Base-by-base conservation (phyloP, 1,139 yeast species). In the Geotrichum australiense region DNA sequence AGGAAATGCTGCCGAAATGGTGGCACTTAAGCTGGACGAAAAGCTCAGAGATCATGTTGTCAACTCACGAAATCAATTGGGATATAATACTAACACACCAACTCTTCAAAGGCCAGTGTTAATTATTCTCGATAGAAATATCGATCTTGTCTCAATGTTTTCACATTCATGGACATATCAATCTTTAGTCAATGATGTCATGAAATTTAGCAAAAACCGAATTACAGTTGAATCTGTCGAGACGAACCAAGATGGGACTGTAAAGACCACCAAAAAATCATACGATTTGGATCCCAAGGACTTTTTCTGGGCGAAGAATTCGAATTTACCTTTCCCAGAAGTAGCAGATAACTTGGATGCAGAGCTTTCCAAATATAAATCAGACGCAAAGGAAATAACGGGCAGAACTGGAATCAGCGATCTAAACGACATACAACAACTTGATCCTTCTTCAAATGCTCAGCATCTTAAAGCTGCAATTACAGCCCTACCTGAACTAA, bases 111-210 rank as follows among this genome's bases (percentile, higher is more conserved):
- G 95, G 48, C 77, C 85, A 3, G 96, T 91, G 12, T 69, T 91
- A 54, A 71, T 93, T 28, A 65, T 91, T 41, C 66, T 89, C 46
- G 99, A 91, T 62, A 74, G 99, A 59, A 85, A 83, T 55, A 72
- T 91, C 47, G 97, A 93, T 62, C 69, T 93, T 49, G 80, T 91
- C 2, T 81, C 95, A 21, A 89, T 91, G 97, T 80, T 93, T 60
- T 76, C 93, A 1, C 99, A 91, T 62, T 86, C 96, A 5, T 89
- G 98, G 97, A 87, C 94, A 41, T 91, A 91, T 60, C 96, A 91
- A 65, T 87, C 96, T 55, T 80, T 91, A 76, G 94, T 91, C 12
- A 83, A 89, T 55, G 99, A 91, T 60, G 94, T 87, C 8, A 85
- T 93, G 61, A 74, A 76, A 43, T 70, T 91, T 53, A 75, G 79